A percentile compares a stretch with the other conserved stretches of the same genome.
phyloP scores from a whole-genome alignment of 306 rosid genomes.

The Acacia confusa region DNA sequence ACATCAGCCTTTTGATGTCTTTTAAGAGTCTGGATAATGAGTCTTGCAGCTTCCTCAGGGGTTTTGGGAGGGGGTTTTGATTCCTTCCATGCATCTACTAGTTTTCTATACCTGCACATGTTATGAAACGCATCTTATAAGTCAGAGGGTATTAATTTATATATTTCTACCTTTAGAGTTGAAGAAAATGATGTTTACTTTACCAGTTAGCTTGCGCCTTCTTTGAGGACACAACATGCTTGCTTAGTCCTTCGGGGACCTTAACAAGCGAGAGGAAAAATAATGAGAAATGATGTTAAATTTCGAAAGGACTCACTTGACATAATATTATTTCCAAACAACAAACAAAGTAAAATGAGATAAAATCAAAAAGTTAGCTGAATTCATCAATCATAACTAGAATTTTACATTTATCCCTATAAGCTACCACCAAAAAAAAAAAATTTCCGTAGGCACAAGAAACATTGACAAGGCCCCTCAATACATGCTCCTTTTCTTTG shows the following conservation, averaged over 20 bases:
- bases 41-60: slow-evolving; percentile 78
- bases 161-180: not conserved
- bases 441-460: not conserved
- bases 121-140: not conserved
- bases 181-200: not conserved
- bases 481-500: not conserved
- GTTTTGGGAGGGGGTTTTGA: slow-evolving; percentile 75
- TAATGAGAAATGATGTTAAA: not conserved
- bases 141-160: not conserved
- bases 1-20: slow-evolving; percentile 77
- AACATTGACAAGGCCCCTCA: not conserved
- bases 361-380: not conserved
- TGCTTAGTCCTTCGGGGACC: slow-evolving; percentile 82
- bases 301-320: not conserved
- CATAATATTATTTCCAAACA: not conserved
- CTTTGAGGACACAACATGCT: slow-evolving; percentile 81
- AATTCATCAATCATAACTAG: not conserved
- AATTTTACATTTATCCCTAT: not conserved
- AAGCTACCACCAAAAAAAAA: not conserved
- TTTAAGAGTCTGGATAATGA: slow-evolving; percentile 66
- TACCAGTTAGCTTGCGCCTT: slow-evolving; percentile 95
- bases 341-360: not conserved
- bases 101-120: slow-evolving; percentile 80
- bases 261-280: slow-evolving; percentile 24
- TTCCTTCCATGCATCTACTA: slow-evolving; percentile 73